Percentiles rank a stretch among this genome's conserved stretches.
Evolutionary conservation across 73 alveolate species (phyloP).

Genomic region (Uronychia binucleata): DNA sequence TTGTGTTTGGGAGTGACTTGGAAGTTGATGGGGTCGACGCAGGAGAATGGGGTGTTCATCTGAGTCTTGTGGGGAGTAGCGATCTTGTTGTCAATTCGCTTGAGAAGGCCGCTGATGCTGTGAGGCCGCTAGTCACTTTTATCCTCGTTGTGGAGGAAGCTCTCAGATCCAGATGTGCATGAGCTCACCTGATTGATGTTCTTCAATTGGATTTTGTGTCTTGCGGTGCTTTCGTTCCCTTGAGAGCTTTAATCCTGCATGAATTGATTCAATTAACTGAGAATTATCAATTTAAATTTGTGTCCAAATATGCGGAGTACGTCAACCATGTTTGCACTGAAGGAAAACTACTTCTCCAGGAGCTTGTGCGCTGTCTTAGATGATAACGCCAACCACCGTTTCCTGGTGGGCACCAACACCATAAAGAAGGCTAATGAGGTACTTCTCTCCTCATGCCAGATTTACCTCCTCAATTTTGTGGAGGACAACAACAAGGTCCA

Average conservation of each 20-base stretch:
- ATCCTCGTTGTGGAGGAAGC: neutral
- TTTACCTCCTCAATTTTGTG: conserved; percentile 27
- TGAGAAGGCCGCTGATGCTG: neutral
- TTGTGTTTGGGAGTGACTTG: neutral
- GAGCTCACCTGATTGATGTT: neutral
- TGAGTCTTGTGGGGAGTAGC: neutral
- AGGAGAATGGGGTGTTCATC: neutral
- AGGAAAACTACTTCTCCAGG: conserved; percentile 46
- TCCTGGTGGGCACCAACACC: conserved; percentile 48
- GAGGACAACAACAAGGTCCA: conserved; percentile 43
- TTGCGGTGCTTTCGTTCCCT: neutral
- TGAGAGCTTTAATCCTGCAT: neutral
- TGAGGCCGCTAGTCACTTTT: neutral
- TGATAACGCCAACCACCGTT: conserved; percentile 35
- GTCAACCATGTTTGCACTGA: conserved; percentile 30
- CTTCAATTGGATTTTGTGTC: neutral
- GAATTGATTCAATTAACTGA: neutral
- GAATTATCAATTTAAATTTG: neutral
- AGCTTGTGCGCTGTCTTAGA: conserved; percentile 37
- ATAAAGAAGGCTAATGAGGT: conserved; percentile 6
- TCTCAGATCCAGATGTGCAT: neutral
- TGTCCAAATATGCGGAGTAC: conserved; percentile 16
- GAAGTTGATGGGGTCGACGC: neutral
- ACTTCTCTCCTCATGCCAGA: conserved; percentile 4
- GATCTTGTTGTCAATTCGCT: neutral